Conservation (phyloP, 2,329 filamentous ascomycete species). For the Dissoconium aciculare region DNA sequence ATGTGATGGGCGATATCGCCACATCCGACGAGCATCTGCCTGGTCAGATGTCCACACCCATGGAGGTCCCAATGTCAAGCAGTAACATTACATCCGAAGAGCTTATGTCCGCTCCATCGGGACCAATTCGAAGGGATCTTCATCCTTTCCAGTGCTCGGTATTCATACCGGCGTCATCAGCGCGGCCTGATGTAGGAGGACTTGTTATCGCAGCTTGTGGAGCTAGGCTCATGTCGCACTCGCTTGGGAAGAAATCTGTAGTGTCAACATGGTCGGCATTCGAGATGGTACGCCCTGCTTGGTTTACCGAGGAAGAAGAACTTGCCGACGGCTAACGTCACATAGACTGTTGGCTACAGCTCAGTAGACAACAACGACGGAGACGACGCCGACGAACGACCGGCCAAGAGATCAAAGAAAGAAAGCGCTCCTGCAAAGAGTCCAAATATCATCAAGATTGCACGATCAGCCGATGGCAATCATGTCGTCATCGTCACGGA, state of each 20-base stretch:
- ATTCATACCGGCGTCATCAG: too few relatives aligned
- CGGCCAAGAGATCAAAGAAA: slow-evolving; percentile 21
- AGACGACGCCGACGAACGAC: slow-evolving; percentile 12
- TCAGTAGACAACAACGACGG: not conserved
- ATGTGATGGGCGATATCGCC: too few relatives aligned
- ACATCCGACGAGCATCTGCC: too few relatives aligned
- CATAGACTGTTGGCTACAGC: not conserved
- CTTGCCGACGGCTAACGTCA: too few relatives aligned
- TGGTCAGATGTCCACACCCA: too few relatives aligned
- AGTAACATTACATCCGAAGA: too few relatives aligned
- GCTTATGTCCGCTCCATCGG: too few relatives aligned
- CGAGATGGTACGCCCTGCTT: slow-evolving; percentile 12
- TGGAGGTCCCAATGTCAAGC: too few relatives aligned
- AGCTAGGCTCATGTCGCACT: slow-evolving; percentile 54
- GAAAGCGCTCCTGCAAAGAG: slow-evolving; percentile 14
- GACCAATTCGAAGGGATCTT: too few relatives aligned
- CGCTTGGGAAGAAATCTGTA: slow-evolving; percentile 40
- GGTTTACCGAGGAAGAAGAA: too few relatives aligned
- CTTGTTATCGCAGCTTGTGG: slow-evolving; percentile 68
- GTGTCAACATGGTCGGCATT: slow-evolving; percentile 46
- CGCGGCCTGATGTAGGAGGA: too few relatives aligned
- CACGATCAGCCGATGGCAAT: slow-evolving; percentile 46
- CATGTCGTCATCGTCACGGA: slow-evolving; percentile 70
- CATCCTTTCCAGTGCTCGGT: too few relatives aligned
- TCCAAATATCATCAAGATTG: slow-evolving; percentile 55